phyloP scores from a whole-genome alignment of 441 rosid species.

The Adansonia madagascariensis region DNA sequence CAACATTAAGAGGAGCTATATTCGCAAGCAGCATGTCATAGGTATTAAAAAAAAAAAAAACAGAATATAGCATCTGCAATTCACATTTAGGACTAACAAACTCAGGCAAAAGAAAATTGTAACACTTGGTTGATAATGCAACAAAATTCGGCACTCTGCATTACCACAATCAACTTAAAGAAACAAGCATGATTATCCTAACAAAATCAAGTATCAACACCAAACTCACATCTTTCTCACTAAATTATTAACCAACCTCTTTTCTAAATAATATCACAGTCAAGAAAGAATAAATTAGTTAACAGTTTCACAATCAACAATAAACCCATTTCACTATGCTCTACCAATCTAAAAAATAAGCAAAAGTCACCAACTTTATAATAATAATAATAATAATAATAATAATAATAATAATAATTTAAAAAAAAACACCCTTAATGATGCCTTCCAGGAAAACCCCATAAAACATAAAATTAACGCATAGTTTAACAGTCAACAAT shows the following conservation, averaged over 20 bases:
- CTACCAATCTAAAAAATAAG: not conserved
- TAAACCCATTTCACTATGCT: not conserved
- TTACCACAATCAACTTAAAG: not conserved
- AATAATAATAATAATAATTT: too few species aligned
- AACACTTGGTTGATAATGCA: not conserved
- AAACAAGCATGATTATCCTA: not conserved
- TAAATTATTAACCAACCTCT: not conserved
- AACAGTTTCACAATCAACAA: slow-evolving; percentile 9
- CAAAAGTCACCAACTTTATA: not conserved
- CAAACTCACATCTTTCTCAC: not conserved
- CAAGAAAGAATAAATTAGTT: not conserved
- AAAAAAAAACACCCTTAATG: not conserved
- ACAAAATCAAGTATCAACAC: slow-evolving; percentile 11
- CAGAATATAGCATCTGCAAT: not conserved
- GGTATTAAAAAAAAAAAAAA: not conserved
- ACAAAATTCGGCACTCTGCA: slow-evolving; percentile 5
- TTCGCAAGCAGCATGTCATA: not conserved
- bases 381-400: too few species aligned
- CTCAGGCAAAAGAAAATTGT: not conserved
- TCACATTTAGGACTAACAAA: not conserved
- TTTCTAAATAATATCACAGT: not conserved
- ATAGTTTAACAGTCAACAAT: slow-evolving; percentile 2
- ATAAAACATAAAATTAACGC: not conserved
- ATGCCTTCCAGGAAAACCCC: not conserved
- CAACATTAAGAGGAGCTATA: not conserved